Conservation (phyloP, 192 early-diverging fungal species). For the Umbelopsis ramanniana region DNA sequence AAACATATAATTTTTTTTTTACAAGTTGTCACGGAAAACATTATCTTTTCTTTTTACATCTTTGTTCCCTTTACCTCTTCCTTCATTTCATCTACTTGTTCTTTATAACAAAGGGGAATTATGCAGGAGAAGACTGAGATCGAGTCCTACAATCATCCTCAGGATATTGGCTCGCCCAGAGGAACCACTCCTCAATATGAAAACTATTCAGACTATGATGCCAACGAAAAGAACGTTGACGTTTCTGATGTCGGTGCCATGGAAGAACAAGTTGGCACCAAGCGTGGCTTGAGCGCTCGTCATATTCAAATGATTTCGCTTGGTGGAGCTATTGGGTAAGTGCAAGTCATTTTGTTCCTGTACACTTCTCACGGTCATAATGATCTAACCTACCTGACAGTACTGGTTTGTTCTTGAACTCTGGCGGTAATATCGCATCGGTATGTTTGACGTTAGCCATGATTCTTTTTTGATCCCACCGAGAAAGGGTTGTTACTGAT, state of each 20-base stretch:
- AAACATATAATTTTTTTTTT: constrained; percentile 3
- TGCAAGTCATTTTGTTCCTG: constrained; percentile 8
- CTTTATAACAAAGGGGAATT: background rate
- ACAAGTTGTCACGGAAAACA: constrained; percentile 10
- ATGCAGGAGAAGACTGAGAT: constrained; percentile 15
- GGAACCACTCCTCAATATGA: background rate
- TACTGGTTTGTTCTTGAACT: constrained; percentile 79
- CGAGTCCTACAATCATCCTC: background rate
- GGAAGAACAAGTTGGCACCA: constrained; percentile 13
- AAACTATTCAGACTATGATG: constrained; percentile 1
- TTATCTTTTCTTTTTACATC: constrained; percentile 2
- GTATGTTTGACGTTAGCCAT: constrained; percentile 24
- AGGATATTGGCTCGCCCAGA: background rate
- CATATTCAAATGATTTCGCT: constrained; percentile 43
- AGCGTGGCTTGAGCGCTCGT: constrained; percentile 31
- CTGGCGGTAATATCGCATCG: constrained; percentile 64
- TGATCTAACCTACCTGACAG: constrained; percentile 22
- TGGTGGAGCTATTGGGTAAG: constrained; percentile 40
- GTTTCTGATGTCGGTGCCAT: background rate
- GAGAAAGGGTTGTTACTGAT: background rate
- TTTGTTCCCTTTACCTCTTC: constrained; percentile 6
- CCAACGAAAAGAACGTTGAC: background rate
- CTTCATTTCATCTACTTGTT: background rate
- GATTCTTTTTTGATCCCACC: too few species aligned
- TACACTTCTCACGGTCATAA: too few species aligned